phyloP scores from a whole-genome alignment of 1,284 basidiomycete species.

The Erythrobasidium hasegawianum region DNA sequence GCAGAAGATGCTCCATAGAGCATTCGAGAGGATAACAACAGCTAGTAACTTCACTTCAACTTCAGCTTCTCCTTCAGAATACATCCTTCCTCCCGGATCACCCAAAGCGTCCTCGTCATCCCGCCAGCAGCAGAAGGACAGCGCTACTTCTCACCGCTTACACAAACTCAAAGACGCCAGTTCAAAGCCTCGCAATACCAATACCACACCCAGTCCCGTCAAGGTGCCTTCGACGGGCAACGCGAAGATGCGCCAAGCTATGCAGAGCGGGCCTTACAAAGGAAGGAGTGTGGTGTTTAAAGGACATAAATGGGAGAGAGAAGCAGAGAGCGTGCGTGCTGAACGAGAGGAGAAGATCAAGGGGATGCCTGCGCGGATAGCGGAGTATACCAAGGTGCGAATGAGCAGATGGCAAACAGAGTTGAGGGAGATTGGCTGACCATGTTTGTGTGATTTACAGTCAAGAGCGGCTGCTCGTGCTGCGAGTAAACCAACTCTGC shows the following conservation, averaged over 20 bases:
- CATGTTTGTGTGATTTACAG: not conserved
- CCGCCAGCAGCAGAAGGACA: too few species aligned
- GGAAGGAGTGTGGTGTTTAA: conserved; percentile 23
- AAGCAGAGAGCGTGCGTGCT: not conserved
- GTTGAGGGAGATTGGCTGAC: not conserved
- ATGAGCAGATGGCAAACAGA: not conserved
- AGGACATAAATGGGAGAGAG: conserved; percentile 23
- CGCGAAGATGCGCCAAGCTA: conserved; percentile 7
- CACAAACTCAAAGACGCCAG: too few species aligned
- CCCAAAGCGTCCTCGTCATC: too few species aligned
- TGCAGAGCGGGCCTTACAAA: conserved; percentile 24
- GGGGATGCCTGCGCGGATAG: conserved; percentile 22
- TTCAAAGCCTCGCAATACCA: too few species aligned
- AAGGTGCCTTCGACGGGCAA: not conserved
- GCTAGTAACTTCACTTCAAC: not conserved
- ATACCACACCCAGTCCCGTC: not conserved
- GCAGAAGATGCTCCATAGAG: conserved; percentile 11
- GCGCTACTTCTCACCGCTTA: too few species aligned
- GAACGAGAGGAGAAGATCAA: conserved; percentile 20
- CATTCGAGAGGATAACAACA: not conserved
- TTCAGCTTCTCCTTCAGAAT: not conserved
- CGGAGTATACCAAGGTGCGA: conserved; percentile 22
- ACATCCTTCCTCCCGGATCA: too few species aligned
- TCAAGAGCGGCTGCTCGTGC: conserved; percentile 10
- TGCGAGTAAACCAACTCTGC: conserved; percentile 14